Evolutionary conservation across 345 rosid species (phyloP), one percentile per base, ranked within the genome.

Genomic region (Eucalyptus sp.): DNA sequence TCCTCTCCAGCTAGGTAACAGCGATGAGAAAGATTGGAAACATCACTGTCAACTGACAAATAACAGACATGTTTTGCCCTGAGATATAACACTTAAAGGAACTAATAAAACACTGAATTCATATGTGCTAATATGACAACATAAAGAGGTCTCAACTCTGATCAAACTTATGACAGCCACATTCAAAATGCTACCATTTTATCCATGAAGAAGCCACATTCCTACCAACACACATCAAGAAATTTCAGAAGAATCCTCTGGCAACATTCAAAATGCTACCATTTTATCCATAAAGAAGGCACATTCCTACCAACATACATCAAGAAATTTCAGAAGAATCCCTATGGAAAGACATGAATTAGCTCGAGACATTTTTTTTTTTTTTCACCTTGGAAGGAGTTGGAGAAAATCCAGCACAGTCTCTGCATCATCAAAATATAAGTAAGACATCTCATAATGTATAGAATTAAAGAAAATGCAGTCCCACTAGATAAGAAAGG

Each of bases 341-440:
- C n/a, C n/a, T n/a, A n/a, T n/a, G n/a, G n/a, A n/a, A n/a, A n/a
- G n/a, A n/a, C n/a, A n/a, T n/a, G n/a, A n/a, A n/a, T n/a, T n/a
- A n/a, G n/a, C n/a, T n/a, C n/a, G n/a, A n/a, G n/a, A n/a, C n/a
- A n/a, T n/a, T n/a, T n/a, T n/a, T n/a, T n/a, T n/a, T n/a, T n/a
- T n/a, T n/a, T n/a, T n/a, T n/a, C n/a, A n/a, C 76, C 94, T 96
- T 96, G 50, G 95, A 93, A 64, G 94, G 94, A 24, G 95, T 94
- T 44, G 98, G 98, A 91, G 89, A 94, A 87, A 95, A 96, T 50
- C 97, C 99, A 50, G 95, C 97, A 94, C 99, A 87, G 94, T 92
- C n/a, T 96, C 97, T 95, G 94, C 92, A 89, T 68, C 80, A 68
- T 68, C 44, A 68, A 68, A 68, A 33, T 68, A 43, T 33, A 11